Percentiles rank a stretch among this genome's conserved stretches.
Conservation (phyloP, 1,284 basidiomycete species). For the Cutaneotrichosporon cutaneum region DNA sequence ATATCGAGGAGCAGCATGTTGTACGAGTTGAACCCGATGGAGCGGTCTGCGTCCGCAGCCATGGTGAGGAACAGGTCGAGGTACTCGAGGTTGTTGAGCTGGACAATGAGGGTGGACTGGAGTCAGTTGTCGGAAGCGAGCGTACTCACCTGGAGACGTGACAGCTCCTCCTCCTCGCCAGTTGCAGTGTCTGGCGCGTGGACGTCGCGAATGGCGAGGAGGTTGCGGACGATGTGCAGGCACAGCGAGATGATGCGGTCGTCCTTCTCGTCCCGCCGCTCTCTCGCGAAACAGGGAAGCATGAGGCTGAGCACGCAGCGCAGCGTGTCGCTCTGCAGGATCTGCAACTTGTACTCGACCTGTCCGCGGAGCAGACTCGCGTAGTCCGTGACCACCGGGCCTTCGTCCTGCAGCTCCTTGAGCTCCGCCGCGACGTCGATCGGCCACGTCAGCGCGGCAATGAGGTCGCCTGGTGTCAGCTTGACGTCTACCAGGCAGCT, state of each 20-base stretch:
- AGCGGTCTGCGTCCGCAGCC: conserved; percentile 66
- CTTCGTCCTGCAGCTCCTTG: conserved; percentile 71
- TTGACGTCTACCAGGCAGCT: not conserved
- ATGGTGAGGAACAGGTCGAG: conserved; percentile 78
- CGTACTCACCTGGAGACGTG: conserved; percentile 65
- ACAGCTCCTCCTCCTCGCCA: conserved; percentile 71
- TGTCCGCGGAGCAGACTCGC: conserved; percentile 76
- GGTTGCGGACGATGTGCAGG: conserved; percentile 84
- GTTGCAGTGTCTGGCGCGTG: conserved; percentile 66
- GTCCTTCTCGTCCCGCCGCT: conserved; percentile 70
- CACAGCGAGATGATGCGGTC: conserved; percentile 80
- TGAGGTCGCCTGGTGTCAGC: conserved; percentile 63
- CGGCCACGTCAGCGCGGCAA: conserved; percentile 95
- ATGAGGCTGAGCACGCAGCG: conserved; percentile 67
- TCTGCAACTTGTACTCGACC: conserved; percentile 73
- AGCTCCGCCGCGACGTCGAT: conserved; percentile 89
- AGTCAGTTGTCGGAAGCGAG: too few species aligned
- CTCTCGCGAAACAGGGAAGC: conserved; percentile 67
- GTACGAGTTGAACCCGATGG: conserved; percentile 72
- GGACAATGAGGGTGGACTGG: conserved; percentile 66
- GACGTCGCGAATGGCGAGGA: conserved; percentile 82
- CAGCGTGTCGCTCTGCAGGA: conserved; percentile 59
- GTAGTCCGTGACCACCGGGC: conserved; percentile 77
- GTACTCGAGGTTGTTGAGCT: conserved; percentile 69
- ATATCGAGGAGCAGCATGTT: conserved; percentile 89